These are phyloP conservation scores for Yamadazyma kitorensis DNA, from an alignment of 805 yeast genomes.

Conservation along the genomic window DNA sequence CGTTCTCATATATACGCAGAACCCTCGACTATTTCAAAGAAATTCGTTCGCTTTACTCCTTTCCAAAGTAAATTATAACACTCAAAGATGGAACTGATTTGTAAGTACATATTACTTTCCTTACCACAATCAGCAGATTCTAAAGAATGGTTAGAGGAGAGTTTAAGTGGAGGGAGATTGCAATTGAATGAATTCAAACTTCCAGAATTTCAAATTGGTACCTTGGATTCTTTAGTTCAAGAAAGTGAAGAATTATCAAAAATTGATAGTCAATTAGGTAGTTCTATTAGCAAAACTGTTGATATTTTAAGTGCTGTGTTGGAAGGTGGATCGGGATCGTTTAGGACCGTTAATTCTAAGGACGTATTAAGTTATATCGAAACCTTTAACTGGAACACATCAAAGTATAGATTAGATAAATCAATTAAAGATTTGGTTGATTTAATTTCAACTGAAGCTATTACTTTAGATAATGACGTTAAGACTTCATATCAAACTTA, in stretches of 20 bases:
- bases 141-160: conserved; percentile 53
- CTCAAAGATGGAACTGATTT: conserved; percentile 30
- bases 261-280: conserved; percentile 72
- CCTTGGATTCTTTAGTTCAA: conserved; percentile 85
- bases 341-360: conserved; percentile 41
- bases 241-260: conserved; percentile 88
- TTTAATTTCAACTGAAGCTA: conserved; percentile 69
- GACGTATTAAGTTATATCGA: conserved; percentile 64
- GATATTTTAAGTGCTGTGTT: conserved; percentile 59
- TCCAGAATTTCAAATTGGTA: conserved; percentile 91
- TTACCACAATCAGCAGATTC: conserved; percentile 53
- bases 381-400: conserved; percentile 81
- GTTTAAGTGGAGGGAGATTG: conserved; percentile 55
- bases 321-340: conserved; percentile 17
- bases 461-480: conserved; percentile 82
- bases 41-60: conserved; percentile 6
- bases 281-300: conserved; percentile 67
- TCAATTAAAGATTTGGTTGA: conserved; percentile 74
- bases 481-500: conserved; percentile 71
- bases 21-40: background rate
- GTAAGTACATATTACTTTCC: conserved; percentile 53
- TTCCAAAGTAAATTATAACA: background rate
- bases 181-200: conserved; percentile 57
- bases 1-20: background rate
- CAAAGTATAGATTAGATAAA: conserved; percentile 82